Percentiles rank a stretch among this genome's conserved stretches.
These are phyloP conservation scores for Wallacemonas rigidus DNA, from an alignment of 208 protist genomes.

Conservation along the genomic window DNA sequence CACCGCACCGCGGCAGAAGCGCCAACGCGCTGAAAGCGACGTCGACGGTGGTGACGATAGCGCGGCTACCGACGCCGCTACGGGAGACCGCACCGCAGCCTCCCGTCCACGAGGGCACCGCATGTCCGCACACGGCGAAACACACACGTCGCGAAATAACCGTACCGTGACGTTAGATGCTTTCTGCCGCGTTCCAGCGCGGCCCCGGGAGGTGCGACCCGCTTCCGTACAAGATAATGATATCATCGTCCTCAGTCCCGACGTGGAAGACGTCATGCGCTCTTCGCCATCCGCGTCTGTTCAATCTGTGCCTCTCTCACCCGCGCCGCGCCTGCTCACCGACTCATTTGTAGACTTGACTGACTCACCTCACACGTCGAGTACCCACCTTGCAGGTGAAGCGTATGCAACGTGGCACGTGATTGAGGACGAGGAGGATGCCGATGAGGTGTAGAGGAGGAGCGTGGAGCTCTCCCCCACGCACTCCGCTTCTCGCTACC, in stretches of 20 bases:
- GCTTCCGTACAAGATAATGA: not conserved
- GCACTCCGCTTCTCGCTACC: too few species aligned
- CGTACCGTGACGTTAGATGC: not conserved
- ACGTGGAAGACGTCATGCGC: not conserved
- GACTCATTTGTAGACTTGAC: not conserved
- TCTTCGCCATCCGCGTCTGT: not conserved
- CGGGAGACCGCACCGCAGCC: not conserved
- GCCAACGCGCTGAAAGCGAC: not conserved
- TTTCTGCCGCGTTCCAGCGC: not conserved
- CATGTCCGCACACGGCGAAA: not conserved
- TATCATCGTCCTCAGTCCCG: not conserved
- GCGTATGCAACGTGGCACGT: too few species aligned
- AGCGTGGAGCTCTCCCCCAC: too few species aligned
- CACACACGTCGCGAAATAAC: not conserved
- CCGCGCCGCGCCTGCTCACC: not conserved
- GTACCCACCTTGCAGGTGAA: too few species aligned
- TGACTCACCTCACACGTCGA: not conserved
- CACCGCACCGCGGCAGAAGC: slow-evolving; percentile 1
- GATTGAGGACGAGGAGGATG: too few species aligned
- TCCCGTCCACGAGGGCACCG: not conserved
- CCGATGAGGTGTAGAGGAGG: too few species aligned
- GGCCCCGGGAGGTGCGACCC: not conserved
- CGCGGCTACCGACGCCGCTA: not conserved
- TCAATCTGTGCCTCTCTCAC: not conserved
- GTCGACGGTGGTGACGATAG: not conserved